Evolutionary conservation across 768 basidiomycete genomes (phyloP), one percentile per base, ranked within the genome.

Genomic region (Termitomyces sp.): DNA sequence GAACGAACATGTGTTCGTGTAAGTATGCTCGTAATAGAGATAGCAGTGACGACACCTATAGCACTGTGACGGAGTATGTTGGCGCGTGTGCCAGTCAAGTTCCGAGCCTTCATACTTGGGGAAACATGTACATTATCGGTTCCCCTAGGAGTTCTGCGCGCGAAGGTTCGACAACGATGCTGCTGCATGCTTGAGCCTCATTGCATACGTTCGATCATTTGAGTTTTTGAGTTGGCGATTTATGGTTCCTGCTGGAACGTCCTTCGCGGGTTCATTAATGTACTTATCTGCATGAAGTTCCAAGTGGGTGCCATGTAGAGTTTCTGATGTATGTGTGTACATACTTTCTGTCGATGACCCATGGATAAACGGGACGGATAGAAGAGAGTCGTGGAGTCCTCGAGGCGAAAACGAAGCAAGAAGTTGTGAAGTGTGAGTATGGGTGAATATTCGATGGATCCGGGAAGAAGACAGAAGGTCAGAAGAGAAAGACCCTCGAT

Each of bases 331-430:
- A 34, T 32, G 31, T 15, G 4, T 25, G n/a, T n/a, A 20, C 25
- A 48, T 46, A 9, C 20, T 25, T 42, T 9, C 12, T 31, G 10
- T 48, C 29, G 25, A 4, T 29, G 25, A 3, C 15, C 5, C 6
- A 34, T 34, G 49, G 49, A n/a, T 50, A 11, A 17, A 2, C 31
- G 31, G 48, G 48, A 17, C 48, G 58, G 34, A 34, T 9, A 10
- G 11, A 9, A 8, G 25, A 37, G 34, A n/a, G 48, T 34, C 61
- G 58, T 63, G 62, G 47, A 17, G 14, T 57, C 62, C 62, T 59
- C 58, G 62, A 63, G 62, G 62, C 56, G 43, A 38, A 32, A 38
- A 15, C 15, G 48, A 58, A 58, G 57, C 36, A 43, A 14, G 53
- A 42, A 54, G 37, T 25, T 36, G 40, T 37, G 52, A 54, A 54